phyloP scores from a whole-genome alignment of 768 basidiomycete genomes.

The Russula earlei region DNA sequence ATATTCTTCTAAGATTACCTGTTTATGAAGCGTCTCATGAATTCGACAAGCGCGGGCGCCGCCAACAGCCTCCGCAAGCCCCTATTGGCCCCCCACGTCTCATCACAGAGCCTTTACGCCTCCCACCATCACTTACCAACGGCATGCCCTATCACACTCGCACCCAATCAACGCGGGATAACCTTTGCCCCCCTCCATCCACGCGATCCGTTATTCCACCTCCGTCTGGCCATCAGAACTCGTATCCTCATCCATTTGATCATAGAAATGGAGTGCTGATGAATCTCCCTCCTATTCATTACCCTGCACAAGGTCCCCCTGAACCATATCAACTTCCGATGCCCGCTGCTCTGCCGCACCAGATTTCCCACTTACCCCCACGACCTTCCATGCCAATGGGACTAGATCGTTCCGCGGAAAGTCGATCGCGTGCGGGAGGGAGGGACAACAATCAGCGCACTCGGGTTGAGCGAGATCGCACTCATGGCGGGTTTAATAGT shows the following conservation, averaged over 20 bases:
- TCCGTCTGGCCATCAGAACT: conserved; percentile 23
- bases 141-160: conserved; percentile 11
- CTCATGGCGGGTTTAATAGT: conserved; percentile 24
- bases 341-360: background rate
- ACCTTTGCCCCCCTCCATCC: conserved; percentile 21
- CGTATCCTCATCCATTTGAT: conserved; percentile 5
- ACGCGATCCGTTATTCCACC: conserved; percentile 17
- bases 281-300: conserved; percentile 18
- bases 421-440: conserved; percentile 7
- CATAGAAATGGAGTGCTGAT: conserved; percentile 5
- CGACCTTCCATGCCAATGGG: conserved; percentile 21
- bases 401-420: background rate
- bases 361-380: conserved; percentile 17
- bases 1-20: conserved; percentile 49
- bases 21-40: conserved; percentile 78
- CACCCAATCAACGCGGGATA: conserved; percentile 15
- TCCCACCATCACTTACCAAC: too few relatives aligned
- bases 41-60: conserved; percentile 65
- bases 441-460: conserved; percentile 16
- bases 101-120: conserved; percentile 18
- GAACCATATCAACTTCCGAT: conserved; percentile 7
- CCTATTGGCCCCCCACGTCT: conserved; percentile 20
- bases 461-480: conserved; percentile 19
- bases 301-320: conserved; percentile 16
- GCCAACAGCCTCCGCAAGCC: conserved; percentile 28